Evolutionary conservation across 148 eudicot species (phyloP), one percentile per base, ranked within the genome.

Genomic region (Talinum fruticosum): DNA sequence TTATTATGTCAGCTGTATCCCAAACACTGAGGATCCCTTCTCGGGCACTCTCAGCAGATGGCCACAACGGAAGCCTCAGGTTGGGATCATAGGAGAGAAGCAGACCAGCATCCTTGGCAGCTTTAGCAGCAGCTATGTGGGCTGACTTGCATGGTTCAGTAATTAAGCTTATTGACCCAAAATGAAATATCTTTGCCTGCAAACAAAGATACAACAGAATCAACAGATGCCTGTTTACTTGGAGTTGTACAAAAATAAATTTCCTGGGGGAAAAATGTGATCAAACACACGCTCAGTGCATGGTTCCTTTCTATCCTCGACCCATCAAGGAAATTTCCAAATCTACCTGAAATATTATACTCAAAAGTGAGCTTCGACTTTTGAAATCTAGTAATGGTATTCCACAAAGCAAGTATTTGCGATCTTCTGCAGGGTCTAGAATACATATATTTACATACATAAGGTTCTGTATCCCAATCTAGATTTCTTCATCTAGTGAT

Each of bases 21-120:
- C 99, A 96, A 80, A 93, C 90, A 86, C 97, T 88, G 75, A 91
- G 88, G 81, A 96, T 96, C 75, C 99, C 99, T 83, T 93, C 99
- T 54, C 97, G 83, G 15, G 97, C 99, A 79, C 85, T 86, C 64
- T 91, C 93, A 69, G 88, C 93, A 69, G 95, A 90, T 59, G 97
- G 91, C 99, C 99, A 96, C 79, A 93, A 76, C 6, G 98, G 99
- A 82, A 96, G 98, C 90, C 99, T 93, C 82, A 93, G 76, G 87
- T 96, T 96, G 26, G 99, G 99, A 84, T 96, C 99, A 73, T 93
- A 96, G 64, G 98, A 93, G 77, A 93, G 89, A 69, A 96, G 84
- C 65, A 89, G 95, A 47, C 99, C 99, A 73, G 99, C 93, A 67
- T 93, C 97, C 81, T 87, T 96, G 41, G 99, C 99, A 79, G 90